Conservation (phyloP, 345 rosid genomes). For the Eucalyptus erythrocorys region DNA sequence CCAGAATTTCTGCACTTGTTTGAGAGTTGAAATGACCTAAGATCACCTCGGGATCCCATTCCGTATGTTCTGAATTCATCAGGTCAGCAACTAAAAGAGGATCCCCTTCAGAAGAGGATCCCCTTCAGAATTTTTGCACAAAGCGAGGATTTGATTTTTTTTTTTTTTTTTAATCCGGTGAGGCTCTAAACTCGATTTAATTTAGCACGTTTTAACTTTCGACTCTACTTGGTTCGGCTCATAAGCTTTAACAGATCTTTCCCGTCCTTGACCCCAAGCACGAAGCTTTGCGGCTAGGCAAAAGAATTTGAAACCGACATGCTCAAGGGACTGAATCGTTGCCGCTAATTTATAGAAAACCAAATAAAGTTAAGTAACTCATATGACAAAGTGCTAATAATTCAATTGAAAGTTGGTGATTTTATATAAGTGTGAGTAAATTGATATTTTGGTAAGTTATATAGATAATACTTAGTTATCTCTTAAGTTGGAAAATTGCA, state of each 20-base stretch:
- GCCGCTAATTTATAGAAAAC: neutral
- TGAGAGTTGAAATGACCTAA: too few relatives aligned
- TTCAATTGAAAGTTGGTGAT: neutral
- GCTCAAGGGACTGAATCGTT: neutral
- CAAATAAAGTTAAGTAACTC: neutral
- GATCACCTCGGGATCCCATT: too few relatives aligned
- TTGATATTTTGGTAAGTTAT: neutral
- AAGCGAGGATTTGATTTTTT: fast-evolving
- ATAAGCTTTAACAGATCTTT: neutral
- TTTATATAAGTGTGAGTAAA: neutral
- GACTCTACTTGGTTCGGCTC: neutral
- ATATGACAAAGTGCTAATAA: neutral
- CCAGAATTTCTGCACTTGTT: too few relatives aligned
- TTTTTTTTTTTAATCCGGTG: neutral
- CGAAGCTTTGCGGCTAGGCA: neutral
- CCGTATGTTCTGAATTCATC: too few relatives aligned
- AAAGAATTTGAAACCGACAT: neutral
- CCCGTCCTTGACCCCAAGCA: neutral
- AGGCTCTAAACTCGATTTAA: neutral
- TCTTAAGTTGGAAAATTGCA: neutral
- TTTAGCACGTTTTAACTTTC: neutral
- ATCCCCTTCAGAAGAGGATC: too few relatives aligned
- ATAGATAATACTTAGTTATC: neutral
- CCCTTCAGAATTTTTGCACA: too few relatives aligned
- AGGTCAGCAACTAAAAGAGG: too few relatives aligned